Conservation (phyloP, 2,329 filamentous ascomycete genomes). For the Phialemoniopsis sp. region DNA sequence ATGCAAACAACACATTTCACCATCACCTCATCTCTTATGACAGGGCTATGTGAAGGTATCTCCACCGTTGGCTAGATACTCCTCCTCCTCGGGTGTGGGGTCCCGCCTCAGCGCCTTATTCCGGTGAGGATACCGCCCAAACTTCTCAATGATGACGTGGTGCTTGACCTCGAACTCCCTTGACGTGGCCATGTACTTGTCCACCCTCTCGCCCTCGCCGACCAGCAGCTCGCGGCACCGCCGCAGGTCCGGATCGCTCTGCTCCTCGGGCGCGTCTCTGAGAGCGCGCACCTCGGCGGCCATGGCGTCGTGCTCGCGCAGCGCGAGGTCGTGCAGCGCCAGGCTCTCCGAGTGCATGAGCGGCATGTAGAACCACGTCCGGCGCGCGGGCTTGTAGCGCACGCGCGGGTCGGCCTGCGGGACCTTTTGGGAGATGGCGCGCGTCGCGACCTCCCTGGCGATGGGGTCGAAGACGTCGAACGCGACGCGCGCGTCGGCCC, state of each 20-base stretch:
- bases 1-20: too few relatives aligned
- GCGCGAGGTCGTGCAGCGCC: too few relatives aligned
- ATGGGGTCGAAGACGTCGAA: constrained; percentile 56
- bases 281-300: constrained; percentile 18
- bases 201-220: constrained; percentile 17
- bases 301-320: constrained; percentile 31
- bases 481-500: constrained; percentile 30
- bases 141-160: constrained; percentile 42
- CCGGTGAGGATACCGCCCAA: constrained; percentile 57
- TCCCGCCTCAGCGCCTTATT: constrained; percentile 46
- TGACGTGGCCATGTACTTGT: constrained; percentile 13
- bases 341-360: constrained; percentile 55
- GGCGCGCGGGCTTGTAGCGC: constrained; percentile 30
- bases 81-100: constrained; percentile 42
- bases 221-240: constrained; percentile 1
- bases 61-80: constrained; percentile 41
- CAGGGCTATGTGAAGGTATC: constrained; percentile 27
- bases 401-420: constrained; percentile 23
- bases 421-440: constrained; percentile 6
- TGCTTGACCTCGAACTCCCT: constrained; percentile 39
- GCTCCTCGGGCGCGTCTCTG: constrained; percentile 16
- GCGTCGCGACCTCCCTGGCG: constrained; percentile 16
- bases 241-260: constrained; percentile 19
- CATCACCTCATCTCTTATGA: too few relatives aligned
- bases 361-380: constrained; percentile 56